Base-by-base conservation (phyloP, 2,329 filamentous ascomycete genomes). In the Xylogone sp. region DNA sequence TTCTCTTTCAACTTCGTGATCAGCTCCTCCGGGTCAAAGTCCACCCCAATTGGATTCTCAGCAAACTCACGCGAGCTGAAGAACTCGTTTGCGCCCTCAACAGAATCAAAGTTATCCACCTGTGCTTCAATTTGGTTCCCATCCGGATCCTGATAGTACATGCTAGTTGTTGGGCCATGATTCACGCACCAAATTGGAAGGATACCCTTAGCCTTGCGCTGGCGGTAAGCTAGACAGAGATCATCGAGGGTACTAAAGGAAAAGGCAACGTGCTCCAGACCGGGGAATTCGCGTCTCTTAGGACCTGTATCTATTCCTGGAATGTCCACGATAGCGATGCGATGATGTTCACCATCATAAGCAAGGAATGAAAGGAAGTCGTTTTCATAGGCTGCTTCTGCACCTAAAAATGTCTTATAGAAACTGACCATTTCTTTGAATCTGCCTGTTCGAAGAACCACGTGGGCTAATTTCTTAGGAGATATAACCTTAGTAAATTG, bases 71-170 rank as follows among this genome's bases (percentile, higher is more conserved):
- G 46, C 0, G 58, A 51, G 20, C 13, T 45, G 72, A 80, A 74
- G 54, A 67, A 77, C 9, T 53, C 61, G 1, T 55, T 68, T 0
- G 71, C 68, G 29, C 73, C 73, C 21, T 67, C 65, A 1, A 51
- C 51, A 0, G 61, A 67, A 4, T 68, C 65, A 48, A 75, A 74
- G 46, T 71, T 72, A 51, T 75, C 71, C 2, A 75, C 70, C 56
- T 77, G 74, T 3, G 67, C 70, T 63, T 78, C 76, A 24, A 78
- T 48, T 56, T 63, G 55, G 59, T 77, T 78, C 12, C 74, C 72
- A 57, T 79, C 75, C 4, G 74, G 75, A 58, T 78, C 75, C 7
- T 55, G 52, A 57, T 78, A 78, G 59, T 78, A 78, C 39, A 78
- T 70, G 56, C 68, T 71, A 0, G 67, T 73, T 2, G 71, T 77